Conservation (phyloP, 1,139 yeast genomes). For the Candida sanyaensis region DNA sequence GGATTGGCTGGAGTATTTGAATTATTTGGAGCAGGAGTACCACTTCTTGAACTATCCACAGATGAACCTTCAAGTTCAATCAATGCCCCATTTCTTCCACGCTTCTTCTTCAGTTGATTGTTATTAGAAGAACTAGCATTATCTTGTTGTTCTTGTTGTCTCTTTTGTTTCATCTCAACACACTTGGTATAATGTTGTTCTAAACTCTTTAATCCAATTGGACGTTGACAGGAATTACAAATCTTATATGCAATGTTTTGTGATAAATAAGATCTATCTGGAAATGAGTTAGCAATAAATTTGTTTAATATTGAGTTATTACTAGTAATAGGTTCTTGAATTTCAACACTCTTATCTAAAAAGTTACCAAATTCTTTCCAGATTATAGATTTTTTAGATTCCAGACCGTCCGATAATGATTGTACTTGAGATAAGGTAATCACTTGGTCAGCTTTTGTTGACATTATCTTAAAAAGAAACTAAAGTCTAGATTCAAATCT, state of each 20-base stretch:
- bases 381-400: constrained; percentile 24
- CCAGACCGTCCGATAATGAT: constrained; percentile 18
- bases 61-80: constrained; percentile 41
- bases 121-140: constrained; percentile 13
- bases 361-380: constrained; percentile 69
- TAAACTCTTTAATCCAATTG: constrained; percentile 54
- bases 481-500: neutral
- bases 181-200: constrained; percentile 50
- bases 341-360: constrained; percentile 49
- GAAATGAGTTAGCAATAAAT: constrained; percentile 24
- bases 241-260: constrained; percentile 56
- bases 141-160: constrained; percentile 26
- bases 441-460: constrained; percentile 33
- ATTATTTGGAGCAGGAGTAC: constrained; percentile 37
- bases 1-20: constrained; percentile 14
- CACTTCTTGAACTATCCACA: constrained; percentile 42
- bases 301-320: constrained; percentile 13
- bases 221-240: constrained; percentile 67
- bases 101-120: constrained; percentile 34
- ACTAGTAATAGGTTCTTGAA: constrained; percentile 16
- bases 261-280: constrained; percentile 42
- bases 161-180: constrained; percentile 47
- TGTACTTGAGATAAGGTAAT: constrained; percentile 29
- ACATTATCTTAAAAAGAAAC: constrained; percentile 18
- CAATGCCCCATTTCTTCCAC: constrained; percentile 30